Evolutionary conservation across 495 filamentous ascomycete genomes (phyloP).

Genomic region (Aspergillus campestris): DNA sequence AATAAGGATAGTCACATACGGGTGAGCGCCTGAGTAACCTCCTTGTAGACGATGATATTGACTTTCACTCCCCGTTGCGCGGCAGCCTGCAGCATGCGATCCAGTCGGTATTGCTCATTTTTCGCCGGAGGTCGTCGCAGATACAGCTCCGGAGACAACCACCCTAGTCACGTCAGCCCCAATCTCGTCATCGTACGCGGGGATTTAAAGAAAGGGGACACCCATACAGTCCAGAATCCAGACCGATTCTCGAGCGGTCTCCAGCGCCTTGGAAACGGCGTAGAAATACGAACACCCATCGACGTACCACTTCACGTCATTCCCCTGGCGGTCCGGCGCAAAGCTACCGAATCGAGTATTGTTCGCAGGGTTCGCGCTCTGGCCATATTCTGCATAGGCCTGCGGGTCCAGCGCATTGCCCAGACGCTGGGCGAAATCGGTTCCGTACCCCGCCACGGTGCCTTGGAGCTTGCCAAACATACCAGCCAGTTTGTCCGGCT

Average conservation of each 20-base stretch:
- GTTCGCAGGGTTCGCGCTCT: conserved; percentile 36
- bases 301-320: conserved; percentile 83
- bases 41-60: conserved; percentile 93
- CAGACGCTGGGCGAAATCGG: conserved; percentile 41
- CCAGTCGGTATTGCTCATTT: conserved; percentile 79
- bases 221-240: conserved; percentile 81
- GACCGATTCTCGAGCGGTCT: conserved; percentile 74
- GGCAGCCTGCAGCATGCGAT: conserved; percentile 80
- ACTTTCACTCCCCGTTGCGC: conserved; percentile 82
- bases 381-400: conserved; percentile 39
- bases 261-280: conserved; percentile 77
- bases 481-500: conserved; percentile 39
- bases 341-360: conserved; percentile 72
- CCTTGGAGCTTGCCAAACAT: conserved; percentile 50
- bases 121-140: conserved; percentile 74
- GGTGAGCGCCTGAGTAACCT: conserved; percentile 75
- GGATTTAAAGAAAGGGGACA: neutral
- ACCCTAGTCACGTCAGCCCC: conserved; percentile 42
- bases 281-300: conserved; percentile 90
- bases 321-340: conserved; percentile 55
- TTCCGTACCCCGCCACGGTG: conserved; percentile 42
- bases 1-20: conserved; percentile 46
- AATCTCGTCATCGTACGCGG: neutral
- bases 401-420: conserved; percentile 44
- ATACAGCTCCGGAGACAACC: conserved; percentile 85